Evolutionary conservation across 2,329 filamentous ascomycete species (phyloP).

Genomic region (Hymenotorrendiella dingleyae): DNA sequence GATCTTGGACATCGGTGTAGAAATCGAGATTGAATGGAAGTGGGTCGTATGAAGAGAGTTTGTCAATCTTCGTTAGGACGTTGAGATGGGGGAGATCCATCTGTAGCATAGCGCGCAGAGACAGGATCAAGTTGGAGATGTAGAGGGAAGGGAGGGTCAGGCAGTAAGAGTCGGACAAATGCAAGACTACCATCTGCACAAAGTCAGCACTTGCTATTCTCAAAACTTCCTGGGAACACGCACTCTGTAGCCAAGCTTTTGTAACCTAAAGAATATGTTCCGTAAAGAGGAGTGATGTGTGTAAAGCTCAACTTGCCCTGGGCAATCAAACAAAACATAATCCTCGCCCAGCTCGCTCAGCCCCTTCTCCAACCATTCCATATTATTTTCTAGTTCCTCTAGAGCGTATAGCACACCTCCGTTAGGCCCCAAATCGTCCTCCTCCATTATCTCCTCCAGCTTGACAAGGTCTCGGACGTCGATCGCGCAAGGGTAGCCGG

Average conservation of each 20-base stretch:
- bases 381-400: constrained; percentile 89
- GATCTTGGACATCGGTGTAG: constrained; percentile 95
- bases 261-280: constrained; percentile 84
- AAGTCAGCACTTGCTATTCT: no score
- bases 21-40: constrained; percentile 94
- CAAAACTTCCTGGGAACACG: constrained; percentile 31
- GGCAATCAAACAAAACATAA: constrained; percentile 93
- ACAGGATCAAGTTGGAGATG: constrained; percentile 87
- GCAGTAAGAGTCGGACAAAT: constrained; percentile 91
- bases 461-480: constrained; percentile 87
- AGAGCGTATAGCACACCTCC: constrained; percentile 89
- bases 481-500: constrained; percentile 80
- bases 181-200: constrained; percentile 77
- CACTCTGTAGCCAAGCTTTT: constrained; percentile 90
- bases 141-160: constrained; percentile 91
- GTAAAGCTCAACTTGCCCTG: constrained; percentile 94
- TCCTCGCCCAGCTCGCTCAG: constrained; percentile 79
- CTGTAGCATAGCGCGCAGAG: constrained; percentile 93
- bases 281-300: constrained; percentile 89
- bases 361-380: constrained; percentile 83
- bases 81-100: constrained; percentile 96
- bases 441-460: constrained; percentile 90
- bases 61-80: constrained; percentile 96
- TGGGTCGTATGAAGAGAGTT: constrained; percentile 75
- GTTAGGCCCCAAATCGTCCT: constrained; percentile 86